Conservation (phyloP, 495 filamentous ascomycete genomes). For the Amphirosellinia nigrospora region DNA sequence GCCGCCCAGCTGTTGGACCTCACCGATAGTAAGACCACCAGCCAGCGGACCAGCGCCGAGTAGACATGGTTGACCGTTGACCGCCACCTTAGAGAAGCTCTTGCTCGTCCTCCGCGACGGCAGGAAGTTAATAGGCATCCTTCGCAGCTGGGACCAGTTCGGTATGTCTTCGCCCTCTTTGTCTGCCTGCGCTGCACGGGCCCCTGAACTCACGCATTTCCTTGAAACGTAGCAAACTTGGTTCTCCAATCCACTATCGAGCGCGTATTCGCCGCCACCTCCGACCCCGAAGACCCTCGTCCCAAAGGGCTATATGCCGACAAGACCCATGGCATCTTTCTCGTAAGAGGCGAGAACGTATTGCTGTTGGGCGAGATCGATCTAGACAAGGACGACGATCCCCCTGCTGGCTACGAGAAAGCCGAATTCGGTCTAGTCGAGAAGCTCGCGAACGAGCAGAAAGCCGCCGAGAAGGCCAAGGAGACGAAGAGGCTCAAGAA, state of each 20-base stretch:
- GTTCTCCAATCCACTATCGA: slow-evolving; percentile 92
- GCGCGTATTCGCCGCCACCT: slow-evolving; percentile 70
- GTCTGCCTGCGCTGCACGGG: neutral
- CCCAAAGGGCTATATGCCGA: slow-evolving; percentile 72
- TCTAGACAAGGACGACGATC: slow-evolving; percentile 90
- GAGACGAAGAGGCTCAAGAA: slow-evolving; percentile 74
- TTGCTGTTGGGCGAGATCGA: slow-evolving; percentile 93
- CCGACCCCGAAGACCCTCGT: slow-evolving; percentile 31
- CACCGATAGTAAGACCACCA: slow-evolving; percentile 81
- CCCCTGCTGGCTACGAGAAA: slow-evolving; percentile 70
- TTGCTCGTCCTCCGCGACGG: slow-evolving; percentile 89
- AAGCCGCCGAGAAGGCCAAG: slow-evolving; percentile 66
- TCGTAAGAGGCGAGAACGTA: slow-evolving; percentile 94
- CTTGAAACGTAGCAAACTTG: slow-evolving; percentile 75
- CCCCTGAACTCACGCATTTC: slow-evolving; percentile 16
- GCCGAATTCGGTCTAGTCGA: slow-evolving; percentile 73
- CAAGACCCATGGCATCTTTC: slow-evolving; percentile 78
- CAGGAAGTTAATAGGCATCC: slow-evolving; percentile 87
- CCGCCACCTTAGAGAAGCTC: slow-evolving; percentile 75
- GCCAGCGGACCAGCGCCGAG: slow-evolving; percentile 15
- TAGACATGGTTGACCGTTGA: slow-evolving; percentile 27
- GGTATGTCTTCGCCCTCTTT: slow-evolving; percentile 60
- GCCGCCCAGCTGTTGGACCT: slow-evolving; percentile 93
- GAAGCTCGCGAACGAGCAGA: slow-evolving; percentile 71
- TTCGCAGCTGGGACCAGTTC: slow-evolving; percentile 98